Conservation (phyloP, 140 eudicot genomes). For the Erigeron philadelphicus region DNA sequence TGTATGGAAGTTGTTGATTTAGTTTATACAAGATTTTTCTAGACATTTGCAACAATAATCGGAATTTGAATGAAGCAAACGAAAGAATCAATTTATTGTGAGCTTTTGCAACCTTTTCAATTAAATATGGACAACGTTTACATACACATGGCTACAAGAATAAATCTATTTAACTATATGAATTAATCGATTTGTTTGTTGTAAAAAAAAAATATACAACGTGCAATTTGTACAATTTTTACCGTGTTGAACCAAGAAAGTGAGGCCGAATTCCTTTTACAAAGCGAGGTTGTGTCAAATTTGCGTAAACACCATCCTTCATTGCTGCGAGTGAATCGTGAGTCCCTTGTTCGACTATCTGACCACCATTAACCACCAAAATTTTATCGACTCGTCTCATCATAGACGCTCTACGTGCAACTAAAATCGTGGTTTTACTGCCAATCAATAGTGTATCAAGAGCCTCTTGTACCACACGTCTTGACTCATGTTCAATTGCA, state of each 20-base stretch:
- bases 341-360: conserved; percentile 57
- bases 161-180: neutral
- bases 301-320: conserved; percentile 46
- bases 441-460: conserved; percentile 57
- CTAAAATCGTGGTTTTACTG: conserved; percentile 53
- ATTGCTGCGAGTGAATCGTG: conserved; percentile 46
- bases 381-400: conserved; percentile 61
- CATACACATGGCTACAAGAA: neutral
- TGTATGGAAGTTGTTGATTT: too few relatives aligned
- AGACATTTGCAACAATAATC: too few relatives aligned
- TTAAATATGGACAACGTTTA: conserved; percentile 1
- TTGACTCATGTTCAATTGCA: conserved; percentile 47
- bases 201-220: neutral
- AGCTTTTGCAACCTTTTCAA: conserved; percentile 23
- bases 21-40: too few relatives aligned
- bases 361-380: conserved; percentile 59
- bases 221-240: conserved; percentile 4
- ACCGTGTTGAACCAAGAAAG: conserved; percentile 29
- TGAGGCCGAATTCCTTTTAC: conserved; percentile 44
- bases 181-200: conserved; percentile 3
- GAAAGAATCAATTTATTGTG: conserved; percentile 11
- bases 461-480: conserved; percentile 66
- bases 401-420: conserved; percentile 57
- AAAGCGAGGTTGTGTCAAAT: conserved; percentile 56
- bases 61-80: neutral